phyloP scores from a whole-genome alignment of 306 rosid species.

The Pueraria montana region DNA sequence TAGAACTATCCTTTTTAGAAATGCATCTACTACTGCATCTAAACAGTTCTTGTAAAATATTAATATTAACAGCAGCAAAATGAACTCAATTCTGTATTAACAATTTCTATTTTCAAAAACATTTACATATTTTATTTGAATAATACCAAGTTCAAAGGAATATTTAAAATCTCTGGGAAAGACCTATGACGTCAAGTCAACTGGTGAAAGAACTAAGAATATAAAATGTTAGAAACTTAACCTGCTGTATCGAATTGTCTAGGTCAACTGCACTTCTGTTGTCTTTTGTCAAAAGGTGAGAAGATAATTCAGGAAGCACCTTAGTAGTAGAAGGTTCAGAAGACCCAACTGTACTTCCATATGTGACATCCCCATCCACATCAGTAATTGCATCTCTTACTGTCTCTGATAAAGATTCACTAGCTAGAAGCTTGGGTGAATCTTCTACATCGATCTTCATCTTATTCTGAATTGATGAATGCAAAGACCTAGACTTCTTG shows the following conservation, averaged over 20 bases:
- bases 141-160: neutral
- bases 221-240: slow-evolving; percentile 50
- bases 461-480: slow-evolving; percentile 55
- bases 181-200: neutral
- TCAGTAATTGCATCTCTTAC: slow-evolving; percentile 50
- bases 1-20: slow-evolving; percentile 30
- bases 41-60: neutral
- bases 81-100: neutral
- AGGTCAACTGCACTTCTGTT: slow-evolving; percentile 43
- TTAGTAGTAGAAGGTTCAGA: slow-evolving; percentile 53
- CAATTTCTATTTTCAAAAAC: neutral
- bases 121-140: neutral
- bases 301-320: slow-evolving; percentile 55
- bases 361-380: slow-evolving; percentile 45
- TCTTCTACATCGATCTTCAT: slow-evolving; percentile 45
- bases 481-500: slow-evolving; percentile 67
- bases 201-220: neutral
- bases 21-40: slow-evolving; percentile 3
- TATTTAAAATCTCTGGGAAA: neutral
- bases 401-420: slow-evolving; percentile 44
- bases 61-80: slow-evolving; percentile 21
- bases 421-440: slow-evolving; percentile 49
- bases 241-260: slow-evolving; percentile 64
- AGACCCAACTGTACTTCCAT: slow-evolving; percentile 42
- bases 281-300: slow-evolving; percentile 45